phyloP scores from a whole-genome alignment of 140 eudicot genomes.

The Stevia rebaudiana region DNA sequence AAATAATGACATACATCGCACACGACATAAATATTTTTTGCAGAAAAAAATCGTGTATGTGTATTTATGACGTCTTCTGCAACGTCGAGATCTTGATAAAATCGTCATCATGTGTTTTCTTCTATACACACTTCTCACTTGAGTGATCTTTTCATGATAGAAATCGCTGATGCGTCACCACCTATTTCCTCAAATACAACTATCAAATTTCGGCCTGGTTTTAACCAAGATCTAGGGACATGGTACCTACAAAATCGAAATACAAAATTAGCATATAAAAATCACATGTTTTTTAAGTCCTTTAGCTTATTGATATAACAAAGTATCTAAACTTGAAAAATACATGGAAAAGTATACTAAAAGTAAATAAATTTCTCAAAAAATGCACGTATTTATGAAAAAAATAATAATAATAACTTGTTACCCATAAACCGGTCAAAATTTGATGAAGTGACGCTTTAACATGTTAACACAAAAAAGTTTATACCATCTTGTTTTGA shows the following conservation, averaged over 20 bases:
- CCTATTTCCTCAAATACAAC: constrained; percentile 83
- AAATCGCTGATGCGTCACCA: constrained; percentile 71
- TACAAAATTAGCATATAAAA: too few relatives aligned
- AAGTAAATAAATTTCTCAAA: too few relatives aligned
- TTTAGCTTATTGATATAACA: too few relatives aligned
- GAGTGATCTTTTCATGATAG: constrained; percentile 53
- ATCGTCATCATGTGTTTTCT: background rate
- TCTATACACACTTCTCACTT: constrained; percentile 17
- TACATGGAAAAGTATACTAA: too few relatives aligned
- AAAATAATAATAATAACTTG: too few relatives aligned
- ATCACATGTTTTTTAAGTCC: too few relatives aligned
- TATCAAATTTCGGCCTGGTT: constrained; percentile 57
- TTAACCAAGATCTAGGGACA: constrained; percentile 84
- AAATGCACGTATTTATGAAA: too few relatives aligned
- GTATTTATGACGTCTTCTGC: background rate
- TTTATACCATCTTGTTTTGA: too few relatives aligned
- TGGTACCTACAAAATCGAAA: constrained; percentile 60
- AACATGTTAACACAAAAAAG: too few relatives aligned
- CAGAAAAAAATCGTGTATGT: background rate
- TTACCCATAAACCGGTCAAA: too few relatives aligned
- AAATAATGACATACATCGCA: constrained; percentile 5
- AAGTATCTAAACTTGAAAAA: too few relatives aligned
- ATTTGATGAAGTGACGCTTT: too few relatives aligned
- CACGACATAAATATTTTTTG: background rate
- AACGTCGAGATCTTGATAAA: background rate